Conservation (phyloP, 257 asterid genomes). For the Craterostigma plantagineum region DNA sequence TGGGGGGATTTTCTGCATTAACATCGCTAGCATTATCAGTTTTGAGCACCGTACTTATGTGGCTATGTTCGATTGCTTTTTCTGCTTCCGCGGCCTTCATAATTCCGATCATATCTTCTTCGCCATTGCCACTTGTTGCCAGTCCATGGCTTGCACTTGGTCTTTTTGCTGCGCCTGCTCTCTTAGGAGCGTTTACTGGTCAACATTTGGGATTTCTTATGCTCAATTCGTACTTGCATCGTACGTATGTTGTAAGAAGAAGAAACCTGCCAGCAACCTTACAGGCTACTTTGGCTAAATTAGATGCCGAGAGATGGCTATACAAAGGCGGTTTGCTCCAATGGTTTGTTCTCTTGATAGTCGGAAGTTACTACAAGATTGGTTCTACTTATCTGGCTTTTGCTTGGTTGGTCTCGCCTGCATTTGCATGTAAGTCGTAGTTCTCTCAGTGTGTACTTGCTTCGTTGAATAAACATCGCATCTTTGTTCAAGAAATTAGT, state of each 20-base stretch:
- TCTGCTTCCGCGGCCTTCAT: conserved; percentile 35
- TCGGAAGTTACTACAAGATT: conserved; percentile 54
- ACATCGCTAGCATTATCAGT: conserved; percentile 37
- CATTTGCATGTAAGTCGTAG: conserved; percentile 78
- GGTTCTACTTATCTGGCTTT: conserved; percentile 73
- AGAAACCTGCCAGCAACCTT: conserved; percentile 27
- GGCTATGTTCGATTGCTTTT: conserved; percentile 51
- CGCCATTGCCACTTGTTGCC: conserved; percentile 60
- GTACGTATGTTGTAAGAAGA: conserved; percentile 20
- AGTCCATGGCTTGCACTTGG: conserved; percentile 70
- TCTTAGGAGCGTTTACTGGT: conserved; percentile 74
- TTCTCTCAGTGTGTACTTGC: too few relatives aligned
- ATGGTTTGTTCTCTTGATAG: conserved; percentile 53
- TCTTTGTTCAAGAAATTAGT: too few relatives aligned
- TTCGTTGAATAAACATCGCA: too few relatives aligned
- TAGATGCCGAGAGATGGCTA: conserved; percentile 94
- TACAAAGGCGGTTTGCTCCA: conserved; percentile 69
- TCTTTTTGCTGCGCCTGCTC: conserved; percentile 77
- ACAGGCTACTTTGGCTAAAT: conserved; percentile 40
- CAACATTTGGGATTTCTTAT: conserved; percentile 58
- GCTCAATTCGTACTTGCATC: conserved; percentile 32
- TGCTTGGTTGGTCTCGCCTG: conserved; percentile 75
- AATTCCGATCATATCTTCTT: conserved; percentile 50
- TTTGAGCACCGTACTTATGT: conserved; percentile 55
- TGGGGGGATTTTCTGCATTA: conserved; percentile 69